Base-by-base conservation (phyloP, 2,329 filamentous ascomycete species). In the Alternaria alternata region DNA sequence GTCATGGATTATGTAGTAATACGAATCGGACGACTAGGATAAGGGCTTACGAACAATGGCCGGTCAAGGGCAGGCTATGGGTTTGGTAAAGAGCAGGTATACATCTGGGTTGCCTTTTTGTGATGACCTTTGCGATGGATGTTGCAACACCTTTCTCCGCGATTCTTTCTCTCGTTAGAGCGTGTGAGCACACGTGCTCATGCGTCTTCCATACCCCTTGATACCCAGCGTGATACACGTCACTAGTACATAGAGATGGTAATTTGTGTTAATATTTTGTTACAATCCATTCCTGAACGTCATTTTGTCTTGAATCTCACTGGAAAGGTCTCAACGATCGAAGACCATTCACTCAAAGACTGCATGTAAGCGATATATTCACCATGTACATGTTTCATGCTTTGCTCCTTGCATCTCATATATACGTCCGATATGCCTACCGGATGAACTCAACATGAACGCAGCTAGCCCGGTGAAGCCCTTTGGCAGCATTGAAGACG, bases 141-240 rank as follows among this genome's bases (percentile, higher is more conserved):
- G 9, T 16, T 44, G 4, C 16, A 51, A n/a, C 34, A 14, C 38
- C 41, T 43, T 44, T 46, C 22, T 43, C 47, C 22, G 12, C 36
- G 7, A 12, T 51, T 56, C 36, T 56, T 51, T 38, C 47, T 14
- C 34, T 46, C 28, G 22, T 60, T 39, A 18, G 34, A 51, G 47
- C 26, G 52, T 39, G 38, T 36, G 51, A 41, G 48, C 39, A 24
- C 38, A 49, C 28, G 38, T 57, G 41, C 32, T 46, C 26, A 28
- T 28, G 24, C 48, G 24, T 34, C 48, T 46, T 20, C 47, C 28
- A 32, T 41, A 32, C 24, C 42, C 42, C 51, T 55, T 54, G 56
- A 58, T 58, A 58, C 56, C 56, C 56, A 38, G 26, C 38, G 48
- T 51, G 24, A 46, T 52, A 54, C 42, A 22, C 34, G 36, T 12